Percentiles rank a stretch among this genome's conserved stretches.
phyloP scores from a whole-genome alignment of 2,329 filamentous ascomycete genomes.

The Talaromyces sp. region DNA sequence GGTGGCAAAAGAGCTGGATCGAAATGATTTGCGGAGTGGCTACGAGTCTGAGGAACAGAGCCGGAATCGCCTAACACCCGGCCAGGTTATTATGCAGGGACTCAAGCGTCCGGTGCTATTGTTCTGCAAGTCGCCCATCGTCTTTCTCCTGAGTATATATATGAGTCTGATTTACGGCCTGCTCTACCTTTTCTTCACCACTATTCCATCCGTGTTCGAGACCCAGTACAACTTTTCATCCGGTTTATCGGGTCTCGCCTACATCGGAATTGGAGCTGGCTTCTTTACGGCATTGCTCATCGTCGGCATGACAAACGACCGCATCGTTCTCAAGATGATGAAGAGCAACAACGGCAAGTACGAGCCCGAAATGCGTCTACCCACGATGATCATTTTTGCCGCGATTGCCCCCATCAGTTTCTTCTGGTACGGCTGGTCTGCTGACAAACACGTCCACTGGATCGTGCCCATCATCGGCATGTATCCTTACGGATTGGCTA shows the following conservation, averaged over 20 bases:
- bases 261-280: constrained; percentile 49
- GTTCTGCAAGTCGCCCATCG: constrained; percentile 55
- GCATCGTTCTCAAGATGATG: constrained; percentile 11
- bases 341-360: constrained; percentile 14
- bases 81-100: constrained; percentile 43
- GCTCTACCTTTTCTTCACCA: constrained; percentile 49
- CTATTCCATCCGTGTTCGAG: constrained; percentile 52
- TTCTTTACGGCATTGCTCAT: constrained; percentile 20
- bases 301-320: constrained; percentile 18
- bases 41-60: constrained; percentile 44
- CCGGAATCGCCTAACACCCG: constrained; percentile 31
- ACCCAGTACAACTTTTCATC: constrained; percentile 49
- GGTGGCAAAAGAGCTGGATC: constrained; percentile 49
- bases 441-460: constrained; percentile 50
- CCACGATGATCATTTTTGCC: constrained; percentile 12
- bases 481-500: constrained; percentile 49
- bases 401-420: constrained; percentile 33
- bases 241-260: constrained; percentile 45
- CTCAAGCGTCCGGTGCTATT: constrained; percentile 57
- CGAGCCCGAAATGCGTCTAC: constrained; percentile 19
- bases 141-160: constrained; percentile 48
- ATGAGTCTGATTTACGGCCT: constrained; percentile 47
- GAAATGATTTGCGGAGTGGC: constrained; percentile 14
- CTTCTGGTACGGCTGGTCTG: constrained; percentile 54
- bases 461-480: constrained; percentile 56